phyloP scores from a whole-genome alignment of 164 flowering plant genomes.

The Dillenia suffruticosa region DNA sequence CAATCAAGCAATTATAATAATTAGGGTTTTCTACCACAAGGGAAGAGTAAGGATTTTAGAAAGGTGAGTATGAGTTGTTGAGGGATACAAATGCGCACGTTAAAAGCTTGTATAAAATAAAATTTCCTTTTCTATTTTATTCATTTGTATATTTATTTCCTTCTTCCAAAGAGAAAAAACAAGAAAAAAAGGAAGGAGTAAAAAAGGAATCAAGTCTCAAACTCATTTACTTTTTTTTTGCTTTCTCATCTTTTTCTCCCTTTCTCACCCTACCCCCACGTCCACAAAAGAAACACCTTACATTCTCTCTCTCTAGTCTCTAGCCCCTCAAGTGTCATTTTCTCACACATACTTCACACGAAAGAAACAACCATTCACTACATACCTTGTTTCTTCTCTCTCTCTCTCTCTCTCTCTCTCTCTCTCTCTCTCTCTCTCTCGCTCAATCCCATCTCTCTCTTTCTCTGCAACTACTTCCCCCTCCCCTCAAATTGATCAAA shows the following conservation, averaged over 20 bases:
- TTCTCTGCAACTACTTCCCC: slow-evolving; percentile 41
- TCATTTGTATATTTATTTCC: too few relatives aligned
- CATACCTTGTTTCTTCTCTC: slow-evolving; percentile 47
- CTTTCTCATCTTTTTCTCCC: slow-evolving; percentile 4
- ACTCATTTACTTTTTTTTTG: slow-evolving; percentile 7
- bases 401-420: slow-evolving; percentile 24
- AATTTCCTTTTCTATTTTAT: slow-evolving; percentile 20
- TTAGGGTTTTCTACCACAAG: slow-evolving; percentile 25
- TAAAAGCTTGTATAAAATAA: slow-evolving; percentile 24
- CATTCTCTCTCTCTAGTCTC: slow-evolving; percentile 19
- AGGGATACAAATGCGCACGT: slow-evolving; percentile 35
- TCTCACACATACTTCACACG: slow-evolving; percentile 92
- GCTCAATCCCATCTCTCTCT: slow-evolving; percentile 28
- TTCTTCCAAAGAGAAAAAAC: slow-evolving; percentile 9
- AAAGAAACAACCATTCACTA: slow-evolving; percentile 72
- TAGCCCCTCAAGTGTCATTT: slow-evolving; percentile 69
- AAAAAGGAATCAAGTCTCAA: slow-evolving; percentile 31
- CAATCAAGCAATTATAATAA: slow-evolving; percentile 4
- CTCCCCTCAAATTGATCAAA: slow-evolving; percentile 25
- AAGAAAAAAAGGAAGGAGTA: slow-evolving; percentile 19
- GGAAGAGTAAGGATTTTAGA: slow-evolving; percentile 5
- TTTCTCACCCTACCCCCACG: slow-evolving; percentile 23
- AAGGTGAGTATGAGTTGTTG: slow-evolving; percentile 28
- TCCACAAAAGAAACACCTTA: slow-evolving; percentile 20
- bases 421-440: slow-evolving; percentile 23